These are phyloP conservation scores for Penicillium sp. DNA, from an alignment of 2,329 filamentous ascomycete genomes.

Conservation along the genomic window DNA sequence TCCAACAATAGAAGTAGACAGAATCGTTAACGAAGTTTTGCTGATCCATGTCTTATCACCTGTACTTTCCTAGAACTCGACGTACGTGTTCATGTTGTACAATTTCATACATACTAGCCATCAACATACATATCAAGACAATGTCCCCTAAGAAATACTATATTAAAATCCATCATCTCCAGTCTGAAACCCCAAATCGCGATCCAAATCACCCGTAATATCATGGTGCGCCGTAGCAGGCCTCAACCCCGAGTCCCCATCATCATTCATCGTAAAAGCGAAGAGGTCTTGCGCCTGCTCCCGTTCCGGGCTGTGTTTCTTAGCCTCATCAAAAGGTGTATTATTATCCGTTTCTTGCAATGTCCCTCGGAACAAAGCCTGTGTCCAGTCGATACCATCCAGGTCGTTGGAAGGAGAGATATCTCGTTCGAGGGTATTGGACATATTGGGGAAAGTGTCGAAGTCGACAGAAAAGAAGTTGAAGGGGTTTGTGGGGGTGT, in stretches of 20 bases:
- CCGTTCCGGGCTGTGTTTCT: neutral
- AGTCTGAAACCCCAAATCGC: slow-evolving; percentile 35
- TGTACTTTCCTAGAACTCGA: neutral
- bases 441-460: slow-evolving; percentile 22
- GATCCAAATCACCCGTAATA: slow-evolving; percentile 40
- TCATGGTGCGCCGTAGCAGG: slow-evolving; percentile 9
- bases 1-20: slow-evolving; percentile 10
- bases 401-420: slow-evolving; percentile 18
- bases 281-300: slow-evolving; percentile 21
- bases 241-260: neutral
- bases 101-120: too few species aligned
- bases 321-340: slow-evolving; percentile 11
- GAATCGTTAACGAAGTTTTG: neutral
- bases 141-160: neutral
- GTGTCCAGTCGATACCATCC: slow-evolving; percentile 31
- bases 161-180: slow-evolving; percentile 31
- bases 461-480: slow-evolving; percentile 27
- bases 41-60: neutral
- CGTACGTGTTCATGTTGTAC: neutral
- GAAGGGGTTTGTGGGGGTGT: slow-evolving; percentile 16
- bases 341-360: slow-evolving; percentile 7
- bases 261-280: slow-evolving; percentile 20
- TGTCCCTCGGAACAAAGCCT: slow-evolving; percentile 28
- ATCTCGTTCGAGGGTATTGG: slow-evolving; percentile 3
- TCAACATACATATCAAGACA: neutral